Conservation (phyloP, 768 basidiomycete species). For the Calocera viscosa region DNA sequence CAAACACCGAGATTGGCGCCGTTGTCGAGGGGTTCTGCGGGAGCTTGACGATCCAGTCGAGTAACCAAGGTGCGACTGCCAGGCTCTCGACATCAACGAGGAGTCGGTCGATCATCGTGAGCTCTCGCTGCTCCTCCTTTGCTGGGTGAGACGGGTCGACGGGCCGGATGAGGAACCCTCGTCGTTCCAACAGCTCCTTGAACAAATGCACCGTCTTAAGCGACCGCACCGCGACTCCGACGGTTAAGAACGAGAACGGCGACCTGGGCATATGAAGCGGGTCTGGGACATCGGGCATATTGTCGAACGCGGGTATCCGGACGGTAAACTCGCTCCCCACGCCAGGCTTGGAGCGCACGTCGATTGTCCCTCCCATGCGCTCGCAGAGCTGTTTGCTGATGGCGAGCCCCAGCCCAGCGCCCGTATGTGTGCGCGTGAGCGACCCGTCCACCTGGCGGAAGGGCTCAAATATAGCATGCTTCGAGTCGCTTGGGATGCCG, state of each 20-base stretch:
- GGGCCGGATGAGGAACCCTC: background rate
- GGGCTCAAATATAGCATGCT: background rate
- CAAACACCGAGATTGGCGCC: background rate
- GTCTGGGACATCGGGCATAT: background rate
- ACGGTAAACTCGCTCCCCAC: constrained; percentile 1
- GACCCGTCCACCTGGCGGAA: constrained; percentile 3
- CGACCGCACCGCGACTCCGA: background rate
- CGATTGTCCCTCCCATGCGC: constrained; percentile 2
- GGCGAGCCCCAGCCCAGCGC: background rate
- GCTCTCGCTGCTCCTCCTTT: background rate
- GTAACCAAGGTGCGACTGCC: background rate
- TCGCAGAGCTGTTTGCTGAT: background rate
- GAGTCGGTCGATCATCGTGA: background rate
- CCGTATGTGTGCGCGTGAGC: background rate
- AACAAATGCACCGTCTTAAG: background rate
- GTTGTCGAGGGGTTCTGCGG: background rate
- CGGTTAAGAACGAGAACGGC: background rate
- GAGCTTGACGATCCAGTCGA: background rate
- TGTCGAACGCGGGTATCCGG: background rate
- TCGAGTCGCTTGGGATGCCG: background rate
- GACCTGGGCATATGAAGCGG: background rate
- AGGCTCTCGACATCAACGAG: constrained; percentile 1
- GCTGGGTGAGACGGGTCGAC: background rate
- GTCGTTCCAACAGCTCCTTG: background rate
- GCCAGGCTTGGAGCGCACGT: background rate